Evolutionary conservation across 192 early-diverging fungal genomes (phyloP).

Genomic region (Spinellus fusiger): DNA sequence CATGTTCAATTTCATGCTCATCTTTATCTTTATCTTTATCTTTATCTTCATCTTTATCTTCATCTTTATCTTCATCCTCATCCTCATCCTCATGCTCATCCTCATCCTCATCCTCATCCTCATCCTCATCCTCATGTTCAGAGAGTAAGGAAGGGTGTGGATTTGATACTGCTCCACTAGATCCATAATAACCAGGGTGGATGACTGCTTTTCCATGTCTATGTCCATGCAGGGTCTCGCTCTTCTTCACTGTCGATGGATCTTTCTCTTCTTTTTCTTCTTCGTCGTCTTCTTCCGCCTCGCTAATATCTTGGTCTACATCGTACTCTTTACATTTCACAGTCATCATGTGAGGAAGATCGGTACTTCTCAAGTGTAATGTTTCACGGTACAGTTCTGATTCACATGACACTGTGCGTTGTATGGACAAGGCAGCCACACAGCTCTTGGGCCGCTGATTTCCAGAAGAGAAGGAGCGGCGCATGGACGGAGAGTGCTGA

Average conservation of each 20-base stretch:
- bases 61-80: not conserved
- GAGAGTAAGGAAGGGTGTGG: not conserved
- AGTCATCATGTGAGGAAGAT: too few species aligned
- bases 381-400: not conserved
- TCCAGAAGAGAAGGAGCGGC: not conserved
- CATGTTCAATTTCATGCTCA: slow-evolving; percentile 22
- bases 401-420: not conserved
- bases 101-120: not conserved
- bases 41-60: not conserved
- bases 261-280: too few species aligned
- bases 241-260: too few species aligned
- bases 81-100: not conserved
- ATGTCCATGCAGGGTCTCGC: too few species aligned
- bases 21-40: not conserved
- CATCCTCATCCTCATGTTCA: not conserved
- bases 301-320: too few species aligned
- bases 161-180: not conserved
- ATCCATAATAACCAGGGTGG: not conserved
- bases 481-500: not conserved
- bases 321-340: too few species aligned
- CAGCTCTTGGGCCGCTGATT: not conserved
- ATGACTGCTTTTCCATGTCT: too few species aligned
- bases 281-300: too few species aligned
- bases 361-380: too few species aligned
- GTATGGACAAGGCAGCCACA: not conserved